phyloP scores from a whole-genome alignment of 352 stramenopile genomes.

The Phytopythium boreale region DNA sequence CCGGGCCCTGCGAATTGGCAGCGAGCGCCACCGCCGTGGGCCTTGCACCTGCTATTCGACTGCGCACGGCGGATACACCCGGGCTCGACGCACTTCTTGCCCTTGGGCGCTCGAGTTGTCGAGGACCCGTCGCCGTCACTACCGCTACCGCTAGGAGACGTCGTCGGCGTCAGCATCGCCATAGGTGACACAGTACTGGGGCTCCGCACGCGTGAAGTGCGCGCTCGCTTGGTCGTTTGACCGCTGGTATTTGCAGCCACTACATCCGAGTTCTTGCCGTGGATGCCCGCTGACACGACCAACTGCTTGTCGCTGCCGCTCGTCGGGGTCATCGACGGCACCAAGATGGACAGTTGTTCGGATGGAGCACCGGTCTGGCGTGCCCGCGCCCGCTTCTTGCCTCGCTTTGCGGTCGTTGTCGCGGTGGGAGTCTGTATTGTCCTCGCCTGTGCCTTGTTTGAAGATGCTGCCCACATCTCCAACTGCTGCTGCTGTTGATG shows the following conservation, averaged over 20 bases:
- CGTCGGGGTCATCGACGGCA: constrained; percentile 24
- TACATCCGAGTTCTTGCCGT: neutral
- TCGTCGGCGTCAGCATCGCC: neutral
- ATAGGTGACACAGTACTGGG: constrained; percentile 2
- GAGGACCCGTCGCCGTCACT: constrained; percentile 20
- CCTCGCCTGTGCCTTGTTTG: neutral
- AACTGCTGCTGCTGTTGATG: constrained; percentile 1
- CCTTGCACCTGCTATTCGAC: constrained; percentile 84
- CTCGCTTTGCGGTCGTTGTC: neutral
- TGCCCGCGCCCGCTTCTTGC: constrained; percentile 1
- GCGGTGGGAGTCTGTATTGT: neutral
- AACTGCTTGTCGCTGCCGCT: constrained; percentile 26
- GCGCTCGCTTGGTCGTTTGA: neutral
- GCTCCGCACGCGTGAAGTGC: neutral
- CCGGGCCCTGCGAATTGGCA: constrained; percentile 61
- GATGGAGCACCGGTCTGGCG: neutral
- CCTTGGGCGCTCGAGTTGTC: constrained; percentile 32
- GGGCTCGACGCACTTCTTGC: constrained; percentile 71
- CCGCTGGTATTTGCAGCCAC: neutral
- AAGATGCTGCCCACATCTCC: neutral
- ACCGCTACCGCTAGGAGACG: constrained; percentile 18
- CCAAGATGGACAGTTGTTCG: constrained; percentile 15
- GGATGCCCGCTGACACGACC: constrained; percentile 31
- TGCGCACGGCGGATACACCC: constrained; percentile 63
- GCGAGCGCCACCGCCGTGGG: constrained; percentile 63